Percentiles rank a stretch among this genome's conserved stretches.
Conservation (phyloP, 306 rosid genomes). For the Chamaecrista fasciculata region DNA sequence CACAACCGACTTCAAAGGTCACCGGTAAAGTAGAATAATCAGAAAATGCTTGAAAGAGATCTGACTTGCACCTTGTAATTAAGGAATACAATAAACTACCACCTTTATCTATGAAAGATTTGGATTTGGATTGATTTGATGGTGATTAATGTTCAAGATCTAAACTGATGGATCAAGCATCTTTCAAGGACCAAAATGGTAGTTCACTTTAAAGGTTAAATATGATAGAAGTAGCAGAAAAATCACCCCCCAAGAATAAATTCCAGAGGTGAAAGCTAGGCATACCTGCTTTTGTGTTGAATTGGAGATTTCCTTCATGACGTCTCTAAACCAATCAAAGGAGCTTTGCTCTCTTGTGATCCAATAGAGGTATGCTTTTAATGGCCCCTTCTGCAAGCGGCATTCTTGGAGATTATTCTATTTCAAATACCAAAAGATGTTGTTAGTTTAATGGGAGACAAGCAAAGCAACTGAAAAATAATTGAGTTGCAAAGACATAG, state of each 20-base stretch:
- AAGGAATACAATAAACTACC: background rate
- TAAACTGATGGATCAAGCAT: background rate
- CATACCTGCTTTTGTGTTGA: constrained; percentile 62
- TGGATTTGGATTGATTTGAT: no score
- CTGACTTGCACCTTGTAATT: constrained; percentile 3
- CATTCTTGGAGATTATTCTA: constrained; percentile 53
- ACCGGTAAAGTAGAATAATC: constrained; percentile 30
- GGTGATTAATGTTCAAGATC: no score
- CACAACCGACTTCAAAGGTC: constrained; percentile 46
- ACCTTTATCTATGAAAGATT: background rate
- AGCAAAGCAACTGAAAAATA: constrained; percentile 25
- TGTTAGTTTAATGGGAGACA: constrained; percentile 29
- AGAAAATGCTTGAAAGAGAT: constrained; percentile 22
- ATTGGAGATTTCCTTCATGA: constrained; percentile 56
- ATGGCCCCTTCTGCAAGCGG: constrained; percentile 53
- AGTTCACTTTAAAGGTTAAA: background rate
- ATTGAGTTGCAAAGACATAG: background rate
- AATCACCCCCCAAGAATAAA: background rate
- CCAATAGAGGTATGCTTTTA: constrained; percentile 84
- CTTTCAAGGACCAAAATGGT: background rate
- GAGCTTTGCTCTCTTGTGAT: constrained; percentile 86
- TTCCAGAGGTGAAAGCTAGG: no score
- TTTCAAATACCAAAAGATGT: constrained; percentile 37
- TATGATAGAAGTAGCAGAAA: background rate
- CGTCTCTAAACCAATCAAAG: constrained; percentile 88